Conservation (phyloP, 2,329 filamentous ascomycete species). For the Spiromastix sp. region DNA sequence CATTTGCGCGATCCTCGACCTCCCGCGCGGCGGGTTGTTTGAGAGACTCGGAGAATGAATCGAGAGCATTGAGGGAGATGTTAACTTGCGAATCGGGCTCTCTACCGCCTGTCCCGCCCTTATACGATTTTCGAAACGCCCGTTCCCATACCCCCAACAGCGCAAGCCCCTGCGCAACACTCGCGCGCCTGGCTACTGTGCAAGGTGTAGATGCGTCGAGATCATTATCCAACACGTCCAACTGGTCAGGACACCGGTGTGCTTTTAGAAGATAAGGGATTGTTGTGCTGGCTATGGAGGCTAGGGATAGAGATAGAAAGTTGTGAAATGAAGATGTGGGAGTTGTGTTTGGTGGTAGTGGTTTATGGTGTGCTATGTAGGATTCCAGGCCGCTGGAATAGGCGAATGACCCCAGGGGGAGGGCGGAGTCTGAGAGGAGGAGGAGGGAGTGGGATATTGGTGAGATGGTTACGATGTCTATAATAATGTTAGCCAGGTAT, state of each 20-base stretch:
- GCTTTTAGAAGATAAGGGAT: slow-evolving; percentile 50
- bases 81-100: slow-evolving; percentile 8
- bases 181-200: slow-evolving; percentile 51
- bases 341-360: slow-evolving; percentile 21
- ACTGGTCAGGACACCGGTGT: slow-evolving; percentile 38
- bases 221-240: slow-evolving; percentile 50
- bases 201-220: slow-evolving; percentile 54
- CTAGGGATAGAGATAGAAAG: slow-evolving; percentile 48
- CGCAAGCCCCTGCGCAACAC: slow-evolving; percentile 50
- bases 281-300: slow-evolving; percentile 47
- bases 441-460: slow-evolving; percentile 42
- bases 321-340: slow-evolving; percentile 38
- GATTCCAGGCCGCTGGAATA: slow-evolving; percentile 56
- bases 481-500: not conserved
- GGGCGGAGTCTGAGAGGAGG: slow-evolving; percentile 52
- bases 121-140: slow-evolving; percentile 32
- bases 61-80: slow-evolving; percentile 21
- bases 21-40: slow-evolving; percentile 17
- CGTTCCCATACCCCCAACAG: slow-evolving; percentile 51
- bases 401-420: slow-evolving; percentile 55
- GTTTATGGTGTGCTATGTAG: slow-evolving; percentile 48
- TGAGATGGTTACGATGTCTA: not conserved
- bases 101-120: not conserved
- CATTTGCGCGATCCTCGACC: slow-evolving; percentile 25
- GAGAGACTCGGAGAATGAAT: slow-evolving; percentile 28